phyloP scores from a whole-genome alignment of 176 grass and related monocot species.

The Miscanthus lutarioriparius region DNA sequence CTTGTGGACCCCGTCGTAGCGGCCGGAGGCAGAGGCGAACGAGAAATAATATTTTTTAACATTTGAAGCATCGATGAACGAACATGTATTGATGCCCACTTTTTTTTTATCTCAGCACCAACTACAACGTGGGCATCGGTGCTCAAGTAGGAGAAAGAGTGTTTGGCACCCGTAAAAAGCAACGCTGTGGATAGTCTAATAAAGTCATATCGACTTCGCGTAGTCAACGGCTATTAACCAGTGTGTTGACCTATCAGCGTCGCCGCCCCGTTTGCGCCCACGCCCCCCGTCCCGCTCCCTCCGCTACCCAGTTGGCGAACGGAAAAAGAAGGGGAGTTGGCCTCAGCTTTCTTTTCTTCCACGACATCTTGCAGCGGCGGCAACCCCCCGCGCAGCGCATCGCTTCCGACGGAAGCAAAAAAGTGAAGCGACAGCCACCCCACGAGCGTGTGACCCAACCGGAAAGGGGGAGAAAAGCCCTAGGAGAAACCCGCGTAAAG shows the following conservation, averaged over 20 bases:
- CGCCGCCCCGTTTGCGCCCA: not conserved
- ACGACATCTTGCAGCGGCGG: constrained; percentile 36
- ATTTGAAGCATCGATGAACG: too few relatives aligned
- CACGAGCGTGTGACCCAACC: constrained; percentile 33
- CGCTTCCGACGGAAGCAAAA: constrained; percentile 82
- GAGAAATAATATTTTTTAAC: too few relatives aligned
- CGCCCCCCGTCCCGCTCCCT: not conserved
- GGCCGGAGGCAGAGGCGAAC: too few relatives aligned
- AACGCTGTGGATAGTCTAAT: too few relatives aligned
- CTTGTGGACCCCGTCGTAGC: too few relatives aligned
- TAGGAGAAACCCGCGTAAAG: constrained; percentile 57
- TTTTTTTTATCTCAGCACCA: too few relatives aligned
- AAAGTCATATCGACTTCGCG: too few relatives aligned
- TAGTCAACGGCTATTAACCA: constrained; percentile 34
- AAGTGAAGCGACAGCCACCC: constrained; percentile 46
- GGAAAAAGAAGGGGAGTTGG: not conserved
- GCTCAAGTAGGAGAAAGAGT: too few relatives aligned
- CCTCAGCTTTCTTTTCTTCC: constrained; percentile 35
- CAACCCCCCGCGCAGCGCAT: constrained; percentile 33
- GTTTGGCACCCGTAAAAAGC: too few relatives aligned
- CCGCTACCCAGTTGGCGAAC: constrained; percentile 18
- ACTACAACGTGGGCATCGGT: too few relatives aligned
- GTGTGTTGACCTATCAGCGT: not conserved
- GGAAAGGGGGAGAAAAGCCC: constrained; percentile 49
- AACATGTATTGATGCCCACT: too few relatives aligned